A percentile compares a stretch with the other conserved stretches of the same genome.
Conservation (phyloP, 805 yeast genomes). For the Brettanomyces nanus region DNA sequence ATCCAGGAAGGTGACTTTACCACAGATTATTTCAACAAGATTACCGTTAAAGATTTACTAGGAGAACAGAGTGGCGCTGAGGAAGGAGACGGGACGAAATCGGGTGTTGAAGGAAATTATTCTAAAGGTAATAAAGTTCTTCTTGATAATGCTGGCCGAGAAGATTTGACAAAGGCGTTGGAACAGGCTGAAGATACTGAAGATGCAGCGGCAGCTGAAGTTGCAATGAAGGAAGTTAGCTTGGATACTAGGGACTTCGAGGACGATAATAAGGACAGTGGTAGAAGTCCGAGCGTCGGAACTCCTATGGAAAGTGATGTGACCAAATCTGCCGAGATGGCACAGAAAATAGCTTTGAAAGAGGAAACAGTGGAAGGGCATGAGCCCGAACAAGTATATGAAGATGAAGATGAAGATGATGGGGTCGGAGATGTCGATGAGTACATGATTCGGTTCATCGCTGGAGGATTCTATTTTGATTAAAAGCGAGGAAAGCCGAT, state of each 20-base stretch:
- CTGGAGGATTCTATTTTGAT: constrained; percentile 64
- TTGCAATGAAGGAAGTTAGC: constrained; percentile 79
- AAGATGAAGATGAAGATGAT: constrained; percentile 44
- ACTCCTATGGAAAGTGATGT: constrained; percentile 10
- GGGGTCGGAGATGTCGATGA: constrained; percentile 85
- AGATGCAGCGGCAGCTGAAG: constrained; percentile 80
- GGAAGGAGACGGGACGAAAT: constrained; percentile 13
- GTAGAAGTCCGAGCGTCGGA: constrained; percentile 17
- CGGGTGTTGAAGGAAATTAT: constrained; percentile 44
- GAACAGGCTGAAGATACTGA: constrained; percentile 96
- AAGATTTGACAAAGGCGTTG: constrained; percentile 34
- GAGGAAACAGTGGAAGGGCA: constrained; percentile 18
- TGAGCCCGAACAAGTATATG: constrained; percentile 16
- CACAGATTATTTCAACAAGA: constrained; percentile 86
- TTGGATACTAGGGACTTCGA: constrained; percentile 82
- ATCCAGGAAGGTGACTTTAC: constrained; percentile 98
- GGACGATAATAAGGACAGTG: constrained; percentile 30
- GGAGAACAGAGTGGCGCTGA: constrained; percentile 46
- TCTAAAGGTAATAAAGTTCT: constrained; percentile 23
- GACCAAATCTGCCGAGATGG: constrained; percentile 15
- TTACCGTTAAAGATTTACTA: constrained; percentile 77
- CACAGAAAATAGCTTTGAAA: constrained; percentile 9
- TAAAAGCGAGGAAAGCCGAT: no score
- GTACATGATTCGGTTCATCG: constrained; percentile 88
- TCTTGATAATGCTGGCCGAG: constrained; percentile 8